These are phyloP conservation scores for Botryobasidium botryosum DNA, from an alignment of 768 basidiomycete species.

Conservation along the genomic window DNA sequence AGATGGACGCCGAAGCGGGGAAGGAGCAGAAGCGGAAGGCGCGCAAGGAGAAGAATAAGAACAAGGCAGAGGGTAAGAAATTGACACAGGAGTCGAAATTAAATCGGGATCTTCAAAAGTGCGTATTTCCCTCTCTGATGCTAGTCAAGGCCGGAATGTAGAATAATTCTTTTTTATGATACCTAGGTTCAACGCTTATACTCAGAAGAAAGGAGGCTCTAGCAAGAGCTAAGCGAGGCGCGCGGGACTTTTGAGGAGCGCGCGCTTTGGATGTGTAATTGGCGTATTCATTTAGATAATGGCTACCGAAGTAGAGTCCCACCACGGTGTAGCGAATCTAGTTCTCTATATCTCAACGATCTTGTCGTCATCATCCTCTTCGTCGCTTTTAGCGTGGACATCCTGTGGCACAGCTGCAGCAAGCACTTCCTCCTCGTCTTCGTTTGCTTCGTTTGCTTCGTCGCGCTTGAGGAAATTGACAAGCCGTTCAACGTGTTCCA, in stretches of 20 bases:
- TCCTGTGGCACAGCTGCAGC: constrained; percentile 1
- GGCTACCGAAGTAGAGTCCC: not conserved
- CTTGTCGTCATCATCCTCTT: constrained; percentile 49
- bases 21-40: constrained; percentile 51
- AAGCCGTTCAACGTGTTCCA: constrained; percentile 73
- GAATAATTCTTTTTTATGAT: no score
- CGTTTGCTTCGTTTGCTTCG: constrained; percentile 36
- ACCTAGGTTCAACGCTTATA: no score
- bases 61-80: constrained; percentile 22
- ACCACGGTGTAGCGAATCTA: not conserved
- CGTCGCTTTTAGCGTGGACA: constrained; percentile 12
- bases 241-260: no score
- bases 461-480: constrained; percentile 73
- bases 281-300: no score
- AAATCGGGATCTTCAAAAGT: constrained; percentile 44
- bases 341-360: constrained; percentile 46
- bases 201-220: no score
- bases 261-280: no score
- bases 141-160: no score
- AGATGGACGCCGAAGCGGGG: constrained; percentile 51
- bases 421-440: constrained; percentile 18
- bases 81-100: constrained; percentile 30
- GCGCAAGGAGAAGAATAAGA: constrained; percentile 58
- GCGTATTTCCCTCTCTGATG: no score
- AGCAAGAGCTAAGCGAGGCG: no score